Base-by-base conservation (phyloP, 495 filamentous ascomycete genomes). In the Daldinia grandis region DNA sequence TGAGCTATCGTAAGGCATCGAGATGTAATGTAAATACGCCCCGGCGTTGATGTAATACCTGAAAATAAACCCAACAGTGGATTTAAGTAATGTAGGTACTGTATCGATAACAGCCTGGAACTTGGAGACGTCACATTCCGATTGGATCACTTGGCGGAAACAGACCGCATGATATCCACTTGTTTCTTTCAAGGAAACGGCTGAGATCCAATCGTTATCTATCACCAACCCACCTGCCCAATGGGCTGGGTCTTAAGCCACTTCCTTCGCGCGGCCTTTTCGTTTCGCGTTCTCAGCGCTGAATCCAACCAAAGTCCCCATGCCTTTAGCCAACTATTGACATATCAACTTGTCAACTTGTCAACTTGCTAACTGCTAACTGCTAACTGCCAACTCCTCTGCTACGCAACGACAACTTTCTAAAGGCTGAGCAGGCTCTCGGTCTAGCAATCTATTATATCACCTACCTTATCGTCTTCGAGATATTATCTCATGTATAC, bases 341-440 rank as follows among this genome's bases (percentile, higher is more conserved):
- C 24, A 28, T 56, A 31, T 17, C 19, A 38, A 21, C 31, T 37
- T 25, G 2, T 25, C 33, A 24, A 24, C 50, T 24, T 1, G 31
- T 40, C n/a, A 38, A 19, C 24, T n/a, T 33, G 5, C n/a, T n/a
- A n/a, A n/a, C n/a, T n/a, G n/a, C n/a, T n/a, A n/a, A n/a, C n/a
- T n/a, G n/a, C n/a, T n/a, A n/a, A n/a, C n/a, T n/a, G n/a, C 57
- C 58, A 61, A 27, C 44, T 25, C 33, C 47, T 58, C 58, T 50
- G 33, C 9, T 51, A n/a, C 42, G 42, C 47, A 19, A 58, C 64
- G 15, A 42, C 71, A 62, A 30, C 27, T 33, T 69, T 33, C 7
- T 30, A 30, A 66, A 64, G 72, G 61, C 72, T 72, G 68, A 72
- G 72, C 72, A 58, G 72, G 72, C 62, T 72, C 72, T 74, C 72